phyloP scores from a whole-genome alignment of 805 yeast genomes.

The Priceomyces melissophilus region DNA sequence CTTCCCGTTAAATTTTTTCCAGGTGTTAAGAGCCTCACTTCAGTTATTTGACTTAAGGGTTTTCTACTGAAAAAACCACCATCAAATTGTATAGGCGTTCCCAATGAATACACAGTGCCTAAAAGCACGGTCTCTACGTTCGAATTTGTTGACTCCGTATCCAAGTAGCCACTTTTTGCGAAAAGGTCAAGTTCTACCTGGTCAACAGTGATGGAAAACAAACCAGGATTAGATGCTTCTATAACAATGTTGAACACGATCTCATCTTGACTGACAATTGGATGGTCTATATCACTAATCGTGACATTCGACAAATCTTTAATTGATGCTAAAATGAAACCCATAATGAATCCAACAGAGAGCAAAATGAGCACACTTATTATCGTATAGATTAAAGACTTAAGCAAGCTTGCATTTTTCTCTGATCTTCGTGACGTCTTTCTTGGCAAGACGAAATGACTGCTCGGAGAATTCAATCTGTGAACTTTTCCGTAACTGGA shows the following conservation, averaged over 20 bases:
- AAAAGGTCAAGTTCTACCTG: conserved; percentile 79
- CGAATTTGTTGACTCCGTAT: conserved; percentile 13
- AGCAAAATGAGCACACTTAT: conserved; percentile 49
- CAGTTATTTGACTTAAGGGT: conserved; percentile 57
- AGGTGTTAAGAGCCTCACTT: conserved; percentile 70
- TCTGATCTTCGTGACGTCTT: conserved; percentile 19
- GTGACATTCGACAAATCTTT: conserved; percentile 72
- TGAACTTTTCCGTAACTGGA: conserved; percentile 14
- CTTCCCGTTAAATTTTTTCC: conserved; percentile 46
- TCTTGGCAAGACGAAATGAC: conserved; percentile 27
- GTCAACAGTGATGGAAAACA: conserved; percentile 60
- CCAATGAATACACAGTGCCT: conserved; percentile 65
- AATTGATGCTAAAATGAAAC: conserved; percentile 81
- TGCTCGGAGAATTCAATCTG: conserved; percentile 18
- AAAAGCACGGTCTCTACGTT: conserved; percentile 63
- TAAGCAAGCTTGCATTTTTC: conserved; percentile 20
- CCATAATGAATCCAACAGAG: conserved; percentile 72
- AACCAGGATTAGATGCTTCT: conserved; percentile 85
- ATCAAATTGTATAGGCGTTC: conserved; percentile 67
- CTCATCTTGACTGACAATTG: conserved; percentile 80
- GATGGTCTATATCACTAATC: conserved; percentile 60
- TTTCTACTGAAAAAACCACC: conserved; percentile 75
- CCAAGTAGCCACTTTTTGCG: conserved; percentile 62
- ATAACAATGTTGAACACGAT: conserved; percentile 73
- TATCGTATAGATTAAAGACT: conserved; percentile 41